Base-by-base conservation (phyloP, 345 rosid genomes). In the Citrus australasica region DNA sequence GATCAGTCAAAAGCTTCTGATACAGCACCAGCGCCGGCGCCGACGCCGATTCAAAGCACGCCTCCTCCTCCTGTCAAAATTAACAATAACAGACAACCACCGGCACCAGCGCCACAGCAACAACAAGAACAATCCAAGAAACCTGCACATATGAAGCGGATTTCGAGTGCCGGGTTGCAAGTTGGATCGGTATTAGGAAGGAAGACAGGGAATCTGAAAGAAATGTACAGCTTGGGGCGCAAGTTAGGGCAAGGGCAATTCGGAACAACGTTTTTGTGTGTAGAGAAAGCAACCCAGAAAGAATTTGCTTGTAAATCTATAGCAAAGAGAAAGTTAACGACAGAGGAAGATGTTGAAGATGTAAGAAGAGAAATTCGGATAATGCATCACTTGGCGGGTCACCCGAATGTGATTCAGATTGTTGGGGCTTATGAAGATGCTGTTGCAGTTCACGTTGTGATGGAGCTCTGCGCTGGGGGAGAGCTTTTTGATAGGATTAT, bases 181-280 rank as follows among this genome's bases (percentile, higher is more conserved):
- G 79, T 80, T 25, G 97, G 89, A 0, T 92, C 99, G 0, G 96
- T 95, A 3, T 75, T 95, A 7, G 96, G 96, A 55, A 91, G 94
- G 59, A 92, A 91, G 78, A 91, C 99, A 10, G 96, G 85, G 75
- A 93, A 93, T 74, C 62, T 95, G 71, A 93, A 92, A 82, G 99
- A 95, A 40, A 72, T 88, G 4, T 95, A 85, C 65, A 91, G 87
- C 82, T 89, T 95, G 73, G 98, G 99, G 27, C 86, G 93, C 80
- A 95, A 93, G 86, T 78, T 95, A 75, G 99, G 99, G 1, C 99
- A 95, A 85, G 98, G 99, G 42, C 99, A 95, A 84, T 95, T 95
- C 66, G 98, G 99, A 53, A 95, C 97, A 17, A 95, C 99, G 30
- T 93, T 87, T 83, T 85, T 93, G 1, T 95, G 99, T 75, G 59